These are phyloP conservation scores for Scorias spongiosa DNA, from an alignment of 2,329 filamentous ascomycete species.

Conservation along the genomic window DNA sequence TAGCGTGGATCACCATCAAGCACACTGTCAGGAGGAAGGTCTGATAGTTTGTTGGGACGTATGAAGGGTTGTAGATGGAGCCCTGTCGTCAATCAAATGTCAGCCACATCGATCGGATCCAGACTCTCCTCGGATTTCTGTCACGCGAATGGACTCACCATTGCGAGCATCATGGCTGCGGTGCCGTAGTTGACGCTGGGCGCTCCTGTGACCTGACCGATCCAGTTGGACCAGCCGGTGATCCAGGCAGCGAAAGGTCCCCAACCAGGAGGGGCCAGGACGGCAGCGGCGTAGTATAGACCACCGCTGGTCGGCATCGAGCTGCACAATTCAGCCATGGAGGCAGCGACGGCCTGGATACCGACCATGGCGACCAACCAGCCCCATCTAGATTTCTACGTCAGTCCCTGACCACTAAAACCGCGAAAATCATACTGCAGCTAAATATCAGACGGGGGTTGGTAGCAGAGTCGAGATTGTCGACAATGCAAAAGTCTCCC, in stretches of 20 bases:
- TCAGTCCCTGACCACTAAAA: no score
- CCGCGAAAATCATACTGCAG: no score
- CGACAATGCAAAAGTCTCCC: no score
- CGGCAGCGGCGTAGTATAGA: slow-evolving; percentile 40
- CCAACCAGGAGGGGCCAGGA: slow-evolving; percentile 32
- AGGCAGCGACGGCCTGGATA: slow-evolving; percentile 50
- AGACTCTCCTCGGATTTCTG: no score
- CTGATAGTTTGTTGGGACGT: slow-evolving; percentile 49
- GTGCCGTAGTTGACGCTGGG: slow-evolving; percentile 45
- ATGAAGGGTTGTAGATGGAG: slow-evolving; percentile 52
- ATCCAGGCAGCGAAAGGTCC: slow-evolving; percentile 38
- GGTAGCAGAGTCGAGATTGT: no score
- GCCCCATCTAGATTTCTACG: slow-evolving; percentile 36
- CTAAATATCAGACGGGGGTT: no score
- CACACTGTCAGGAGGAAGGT: slow-evolving; percentile 52
- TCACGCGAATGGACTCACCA: slow-evolving; percentile 31
- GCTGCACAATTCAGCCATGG: slow-evolving; percentile 40
- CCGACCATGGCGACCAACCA: slow-evolving; percentile 61
- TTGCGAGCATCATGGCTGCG: slow-evolving; percentile 41
- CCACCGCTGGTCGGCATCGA: slow-evolving; percentile 43
- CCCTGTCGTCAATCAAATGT: slow-evolving; percentile 15
- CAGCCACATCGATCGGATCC: no score
- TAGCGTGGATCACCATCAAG: slow-evolving; percentile 52
- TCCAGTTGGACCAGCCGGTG: slow-evolving; percentile 21
- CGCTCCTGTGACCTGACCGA: slow-evolving; percentile 39